These are phyloP conservation scores for Chlorella sorokiniana DNA, from an alignment of 139 green algal genomes.

Conservation along the genomic window DNA sequence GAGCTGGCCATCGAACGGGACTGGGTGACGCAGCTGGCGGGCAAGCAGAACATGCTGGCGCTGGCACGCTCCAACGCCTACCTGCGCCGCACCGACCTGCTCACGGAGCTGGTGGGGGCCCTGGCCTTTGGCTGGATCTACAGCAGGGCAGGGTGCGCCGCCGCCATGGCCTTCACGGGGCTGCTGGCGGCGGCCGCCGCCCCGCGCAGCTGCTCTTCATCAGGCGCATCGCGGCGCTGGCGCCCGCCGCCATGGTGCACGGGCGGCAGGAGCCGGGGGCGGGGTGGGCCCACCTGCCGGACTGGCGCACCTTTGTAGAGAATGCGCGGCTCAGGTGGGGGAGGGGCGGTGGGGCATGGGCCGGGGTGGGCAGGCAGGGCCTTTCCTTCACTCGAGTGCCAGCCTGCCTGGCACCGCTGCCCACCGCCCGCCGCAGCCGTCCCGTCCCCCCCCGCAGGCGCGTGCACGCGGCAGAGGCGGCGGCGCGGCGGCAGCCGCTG, in stretches of 20 bases:
- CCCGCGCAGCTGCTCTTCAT: slow-evolving; percentile 44
- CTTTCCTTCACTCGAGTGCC: background rate
- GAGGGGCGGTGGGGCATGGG: background rate
- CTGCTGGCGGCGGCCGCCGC: slow-evolving; percentile 15
- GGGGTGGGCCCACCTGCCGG: slow-evolving; percentile 15
- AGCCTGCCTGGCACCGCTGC: background rate
- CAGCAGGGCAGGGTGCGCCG: slow-evolving; percentile 5
- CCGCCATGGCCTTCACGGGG: slow-evolving; percentile 26
- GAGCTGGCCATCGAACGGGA: slow-evolving; percentile 58
- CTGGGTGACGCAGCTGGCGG: slow-evolving; percentile 50
- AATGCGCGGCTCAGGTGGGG: slow-evolving; percentile 16
- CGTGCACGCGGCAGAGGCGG: slow-evolving; percentile 4
- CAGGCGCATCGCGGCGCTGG: slow-evolving; percentile 25
- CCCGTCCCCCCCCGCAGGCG: background rate
- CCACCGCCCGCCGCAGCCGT: background rate
- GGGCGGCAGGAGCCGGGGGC: slow-evolving; percentile 24
- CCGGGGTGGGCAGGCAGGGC: background rate
- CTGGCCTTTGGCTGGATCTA: slow-evolving; percentile 52
- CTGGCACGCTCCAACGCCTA: slow-evolving; percentile 48
- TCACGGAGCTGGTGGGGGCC: slow-evolving; percentile 45
- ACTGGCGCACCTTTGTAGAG: slow-evolving; percentile 22
- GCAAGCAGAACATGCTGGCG: slow-evolving; percentile 39
- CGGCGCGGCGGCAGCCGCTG: background rate
- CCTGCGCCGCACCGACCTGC: slow-evolving; percentile 45
- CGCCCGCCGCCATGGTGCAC: slow-evolving; percentile 38